phyloP scores from a whole-genome alignment of 2,329 filamentous ascomycete species.

The Clarireedia paspali region DNA sequence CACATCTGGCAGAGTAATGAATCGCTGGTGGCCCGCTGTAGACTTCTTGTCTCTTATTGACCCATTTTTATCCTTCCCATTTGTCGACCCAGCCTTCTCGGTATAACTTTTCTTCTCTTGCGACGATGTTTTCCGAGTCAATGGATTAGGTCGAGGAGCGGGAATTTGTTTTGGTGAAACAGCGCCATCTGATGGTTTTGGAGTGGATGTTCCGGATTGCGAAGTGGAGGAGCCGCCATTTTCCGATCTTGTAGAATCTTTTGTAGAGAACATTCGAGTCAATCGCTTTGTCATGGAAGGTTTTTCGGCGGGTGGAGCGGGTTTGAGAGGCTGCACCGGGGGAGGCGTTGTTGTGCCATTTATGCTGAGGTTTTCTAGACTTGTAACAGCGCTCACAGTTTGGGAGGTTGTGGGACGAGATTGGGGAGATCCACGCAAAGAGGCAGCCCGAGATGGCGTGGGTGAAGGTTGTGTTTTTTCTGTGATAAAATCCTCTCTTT shows the following conservation, averaged over 20 bases:
- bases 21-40: constrained; percentile 35
- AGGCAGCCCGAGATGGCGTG: constrained; percentile 22
- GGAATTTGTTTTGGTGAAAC: constrained; percentile 20
- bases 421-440: constrained; percentile 20
- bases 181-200: constrained; percentile 15
- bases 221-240: constrained; percentile 8
- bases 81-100: neutral
- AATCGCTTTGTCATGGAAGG: constrained; percentile 56
- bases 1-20: constrained; percentile 40
- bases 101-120: constrained; percentile 34
- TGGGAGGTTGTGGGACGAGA: constrained; percentile 15
- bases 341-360: constrained; percentile 27
- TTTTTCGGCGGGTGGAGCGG: constrained; percentile 36
- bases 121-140: constrained; percentile 37
- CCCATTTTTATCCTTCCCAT: constrained; percentile 19
- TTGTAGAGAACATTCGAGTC: constrained; percentile 57
- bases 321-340: constrained; percentile 21
- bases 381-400: constrained; percentile 22
- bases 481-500: constrained; percentile 16
- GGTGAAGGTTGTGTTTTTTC: constrained; percentile 22
- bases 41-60: constrained; percentile 25
- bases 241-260: constrained; percentile 36
- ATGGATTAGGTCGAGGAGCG: constrained; percentile 31
- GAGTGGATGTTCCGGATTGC: constrained; percentile 31
- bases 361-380: constrained; percentile 22